These are phyloP conservation scores for Lobosporangium transversale DNA, from an alignment of 192 early-diverging fungal species.

Conservation along the genomic window DNA sequence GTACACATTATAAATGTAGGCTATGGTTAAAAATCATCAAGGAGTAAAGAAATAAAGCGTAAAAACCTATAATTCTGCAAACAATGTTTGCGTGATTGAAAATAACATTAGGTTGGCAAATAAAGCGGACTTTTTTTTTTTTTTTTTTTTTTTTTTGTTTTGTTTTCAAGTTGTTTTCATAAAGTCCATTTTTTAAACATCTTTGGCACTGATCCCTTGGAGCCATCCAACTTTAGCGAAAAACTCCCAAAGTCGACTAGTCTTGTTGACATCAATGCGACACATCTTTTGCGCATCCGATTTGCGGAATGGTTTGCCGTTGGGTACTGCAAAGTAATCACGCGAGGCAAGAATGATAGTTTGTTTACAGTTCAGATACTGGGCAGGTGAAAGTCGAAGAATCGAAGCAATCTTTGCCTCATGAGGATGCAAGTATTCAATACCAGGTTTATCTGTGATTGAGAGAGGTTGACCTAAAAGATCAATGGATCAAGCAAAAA, in stretches of 20 bases:
- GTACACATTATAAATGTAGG: no score
- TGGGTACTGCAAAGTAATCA: conserved; percentile 50
- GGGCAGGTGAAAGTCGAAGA: conserved; percentile 82
- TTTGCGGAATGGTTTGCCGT: conserved; percentile 76
- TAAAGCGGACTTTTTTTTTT: no score
- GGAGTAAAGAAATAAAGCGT: no score
- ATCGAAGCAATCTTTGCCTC: conserved; percentile 80
- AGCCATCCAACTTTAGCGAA: conserved; percentile 91
- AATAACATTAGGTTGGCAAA: no score
- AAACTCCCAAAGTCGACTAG: conserved; percentile 87
- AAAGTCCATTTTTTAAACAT: conserved; percentile 22
- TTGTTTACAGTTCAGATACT: conserved; percentile 86
- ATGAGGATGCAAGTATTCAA: conserved; percentile 64
- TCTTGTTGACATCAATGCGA: conserved; percentile 95
- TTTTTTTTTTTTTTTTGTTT: conserved; percentile 8
- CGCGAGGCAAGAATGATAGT: conserved; percentile 74
- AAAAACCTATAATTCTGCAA: no score
- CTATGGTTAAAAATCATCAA: no score
- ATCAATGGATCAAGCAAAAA: not conserved
- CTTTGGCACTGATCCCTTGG: conserved; percentile 28
- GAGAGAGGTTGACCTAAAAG: conserved; percentile 55
- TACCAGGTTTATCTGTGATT: conserved; percentile 54
- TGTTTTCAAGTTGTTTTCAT: not conserved
- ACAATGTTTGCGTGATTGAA: no score
- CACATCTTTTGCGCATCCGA: conserved; percentile 91